Evolutionary conservation across 2,329 filamentous ascomycete species (phyloP), one percentile per base, ranked within the genome.

Genomic region (Trichoderma lentiforme): DNA sequence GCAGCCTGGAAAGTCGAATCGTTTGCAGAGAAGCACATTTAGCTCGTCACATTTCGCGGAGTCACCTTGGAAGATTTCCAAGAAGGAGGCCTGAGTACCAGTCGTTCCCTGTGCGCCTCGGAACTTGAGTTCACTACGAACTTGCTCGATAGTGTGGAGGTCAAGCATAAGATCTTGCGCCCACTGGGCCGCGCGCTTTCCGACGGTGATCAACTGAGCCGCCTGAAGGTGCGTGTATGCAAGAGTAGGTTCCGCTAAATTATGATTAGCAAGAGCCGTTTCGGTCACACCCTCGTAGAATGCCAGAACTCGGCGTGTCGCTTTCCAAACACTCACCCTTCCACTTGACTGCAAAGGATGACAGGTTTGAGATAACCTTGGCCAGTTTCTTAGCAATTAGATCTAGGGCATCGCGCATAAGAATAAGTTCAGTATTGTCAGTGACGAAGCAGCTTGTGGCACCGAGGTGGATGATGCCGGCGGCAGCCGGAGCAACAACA

Each of bases 381-480:
- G 93, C 93, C 7, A 97, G 82, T 82, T 95, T 97, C 43, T 89
- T 89, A 9, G 92, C 84, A 4, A 97, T 80, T n/a, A 97, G 83
- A 76, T 95, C 89, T 71, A 97, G 83, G 6, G 89, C 94, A 36
- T 83, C 78, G 6, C 76, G 76, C 72, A 81, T 87, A 77, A 97
- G 89, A 74, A 97, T 93, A 43, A 95, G 83, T 76, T 95, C 93
- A 3, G 91, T 87, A 74, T 94, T 94, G 78, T 94, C 93, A 71
- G 92, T 95, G 51, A 90, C 86, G 77, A 86, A 90, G 80, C 86
- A 89, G 73, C 77, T 81, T 3, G 82, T 83, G 14, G 80, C 71
- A 28, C 91, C 92, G 80, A 87, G 90, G 80, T 97, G 94, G 73
- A 97, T 95, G 76, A 96, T 92, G 39, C 93, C 93, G 15, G 92